phyloP scores from a whole-genome alignment of 768 basidiomycete genomes.

The Leccinum longicurvipes region DNA sequence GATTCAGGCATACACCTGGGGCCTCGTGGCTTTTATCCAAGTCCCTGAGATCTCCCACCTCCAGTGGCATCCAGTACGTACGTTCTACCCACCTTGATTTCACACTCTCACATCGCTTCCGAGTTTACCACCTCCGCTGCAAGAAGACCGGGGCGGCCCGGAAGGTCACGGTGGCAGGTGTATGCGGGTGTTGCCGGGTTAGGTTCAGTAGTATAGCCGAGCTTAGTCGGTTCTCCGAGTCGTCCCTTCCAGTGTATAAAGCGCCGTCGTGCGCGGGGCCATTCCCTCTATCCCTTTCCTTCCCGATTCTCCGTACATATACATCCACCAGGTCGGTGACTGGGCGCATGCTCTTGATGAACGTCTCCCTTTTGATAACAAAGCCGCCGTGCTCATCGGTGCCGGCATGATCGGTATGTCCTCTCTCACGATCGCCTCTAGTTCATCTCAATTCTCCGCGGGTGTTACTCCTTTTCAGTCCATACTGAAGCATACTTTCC shows the following conservation, averaged over 20 bases:
- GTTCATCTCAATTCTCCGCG: conserved; percentile 21
- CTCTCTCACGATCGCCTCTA: background rate
- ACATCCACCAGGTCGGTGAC: conserved; percentile 93
- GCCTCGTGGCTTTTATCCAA: conserved; percentile 87
- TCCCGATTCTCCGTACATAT: conserved; percentile 62
- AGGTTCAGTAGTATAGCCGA: too few relatives aligned
- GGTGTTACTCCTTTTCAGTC: conserved; percentile 94
- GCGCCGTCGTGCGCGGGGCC: too few relatives aligned
- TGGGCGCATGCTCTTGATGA: conserved; percentile 82
- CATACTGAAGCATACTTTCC: conserved; percentile 90
- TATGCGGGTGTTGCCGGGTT: too few relatives aligned
- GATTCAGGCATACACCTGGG: conserved; percentile 89
- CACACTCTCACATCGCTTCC: background rate
- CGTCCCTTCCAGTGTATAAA: too few relatives aligned
- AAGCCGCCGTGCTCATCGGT: conserved; percentile 89
- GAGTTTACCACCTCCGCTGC: conserved; percentile 95
- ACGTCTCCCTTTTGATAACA: conserved; percentile 77
- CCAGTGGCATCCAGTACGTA: conserved; percentile 96
- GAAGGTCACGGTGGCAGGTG: too few relatives aligned
- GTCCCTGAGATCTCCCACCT: conserved; percentile 78
- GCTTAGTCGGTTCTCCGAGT: too few relatives aligned
- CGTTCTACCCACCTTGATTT: background rate
- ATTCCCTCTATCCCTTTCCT: too few relatives aligned
- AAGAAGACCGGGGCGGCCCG: too few relatives aligned
- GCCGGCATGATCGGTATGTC: conserved; percentile 78